Evolutionary conservation across 768 basidiomycete genomes (phyloP).

Genomic region (Lactarius sanguifluus): DNA sequence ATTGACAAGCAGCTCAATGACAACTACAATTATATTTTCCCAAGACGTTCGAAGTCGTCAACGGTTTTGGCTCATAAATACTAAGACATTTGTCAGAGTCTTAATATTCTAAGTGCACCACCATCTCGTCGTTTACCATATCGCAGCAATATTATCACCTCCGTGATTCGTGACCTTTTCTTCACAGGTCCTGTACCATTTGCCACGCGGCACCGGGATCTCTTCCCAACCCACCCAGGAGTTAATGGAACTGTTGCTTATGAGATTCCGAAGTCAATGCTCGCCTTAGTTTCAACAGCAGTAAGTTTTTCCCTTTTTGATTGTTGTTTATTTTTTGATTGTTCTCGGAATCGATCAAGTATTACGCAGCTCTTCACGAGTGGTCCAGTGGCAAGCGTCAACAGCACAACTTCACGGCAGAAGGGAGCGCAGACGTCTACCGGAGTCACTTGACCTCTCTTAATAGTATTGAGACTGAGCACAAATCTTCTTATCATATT

Average conservation of each 20-base stretch:
- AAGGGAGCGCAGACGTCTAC: not conserved
- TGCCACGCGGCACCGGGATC: not conserved
- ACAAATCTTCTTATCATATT: not conserved
- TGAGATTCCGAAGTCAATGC: not conserved
- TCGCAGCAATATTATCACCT: not conserved
- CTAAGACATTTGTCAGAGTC: not conserved
- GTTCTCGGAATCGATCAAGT: not conserved
- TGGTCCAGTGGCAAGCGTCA: not conserved
- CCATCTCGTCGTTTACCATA: not conserved
- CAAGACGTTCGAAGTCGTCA: not conserved
- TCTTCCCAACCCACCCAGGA: not conserved
- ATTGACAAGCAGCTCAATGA: not conserved
- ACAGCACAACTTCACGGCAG: not conserved
- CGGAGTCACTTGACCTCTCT: accelerated
- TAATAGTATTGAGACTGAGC: not conserved
- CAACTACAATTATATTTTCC: not conserved
- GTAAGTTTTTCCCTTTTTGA: too few species aligned
- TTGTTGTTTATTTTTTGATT: too few species aligned
- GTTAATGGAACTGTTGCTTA: not conserved
- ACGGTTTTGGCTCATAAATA: accelerated
- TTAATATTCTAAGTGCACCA: not conserved
- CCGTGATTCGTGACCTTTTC: not conserved
- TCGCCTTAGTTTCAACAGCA: not conserved
- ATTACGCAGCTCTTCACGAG: not conserved
- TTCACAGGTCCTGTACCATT: not conserved